These are phyloP conservation scores for Sphagnum magellanicum DNA, from an alignment of 228 moss, liverwort and hornwort species.

Conservation along the genomic window DNA sequence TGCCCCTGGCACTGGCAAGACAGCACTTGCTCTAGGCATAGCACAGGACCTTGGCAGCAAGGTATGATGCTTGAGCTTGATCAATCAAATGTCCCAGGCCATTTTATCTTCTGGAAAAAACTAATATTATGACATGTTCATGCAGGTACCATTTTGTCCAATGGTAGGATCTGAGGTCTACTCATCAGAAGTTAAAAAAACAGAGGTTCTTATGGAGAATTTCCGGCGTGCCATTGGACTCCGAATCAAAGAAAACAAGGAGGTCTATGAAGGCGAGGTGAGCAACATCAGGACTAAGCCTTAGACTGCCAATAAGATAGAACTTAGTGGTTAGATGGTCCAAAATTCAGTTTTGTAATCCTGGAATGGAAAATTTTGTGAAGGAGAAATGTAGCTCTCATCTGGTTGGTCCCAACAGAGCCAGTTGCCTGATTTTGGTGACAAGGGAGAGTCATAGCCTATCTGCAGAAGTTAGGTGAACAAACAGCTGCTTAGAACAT, in stretches of 20 bases:
- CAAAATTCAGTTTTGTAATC: too few species aligned
- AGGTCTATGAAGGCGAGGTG: constrained; percentile 97
- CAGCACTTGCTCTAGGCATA: constrained; percentile 87
- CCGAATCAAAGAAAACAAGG: constrained; percentile 96
- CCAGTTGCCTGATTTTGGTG: too few species aligned
- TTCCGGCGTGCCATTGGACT: constrained; percentile 90
- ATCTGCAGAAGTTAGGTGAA: too few species aligned
- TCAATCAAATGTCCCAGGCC: neutral
- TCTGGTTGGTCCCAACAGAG: too few species aligned
- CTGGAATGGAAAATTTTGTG: too few species aligned
- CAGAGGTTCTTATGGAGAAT: constrained; percentile 97
- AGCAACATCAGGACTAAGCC: neutral
- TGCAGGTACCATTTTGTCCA: constrained; percentile 91
- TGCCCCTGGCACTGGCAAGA: constrained; percentile 95
- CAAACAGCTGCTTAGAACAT: too few species aligned
- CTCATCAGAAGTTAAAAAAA: constrained; percentile 97
- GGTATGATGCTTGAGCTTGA: constrained; percentile 22
- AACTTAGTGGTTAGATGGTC: too few species aligned
- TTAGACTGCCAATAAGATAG: too few species aligned
- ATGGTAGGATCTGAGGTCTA: constrained; percentile 99
- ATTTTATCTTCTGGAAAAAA: too few species aligned
- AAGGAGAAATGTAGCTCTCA: too few species aligned
- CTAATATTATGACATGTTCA: too few species aligned
- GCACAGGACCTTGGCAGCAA: constrained; percentile 97
- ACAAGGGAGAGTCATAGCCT: too few species aligned